A percentile compares a stretch with the other conserved stretches of the same genome.
Evolutionary conservation across 495 filamentous ascomycete genomes (phyloP).

Genomic region (Xylaria palmicola): DNA sequence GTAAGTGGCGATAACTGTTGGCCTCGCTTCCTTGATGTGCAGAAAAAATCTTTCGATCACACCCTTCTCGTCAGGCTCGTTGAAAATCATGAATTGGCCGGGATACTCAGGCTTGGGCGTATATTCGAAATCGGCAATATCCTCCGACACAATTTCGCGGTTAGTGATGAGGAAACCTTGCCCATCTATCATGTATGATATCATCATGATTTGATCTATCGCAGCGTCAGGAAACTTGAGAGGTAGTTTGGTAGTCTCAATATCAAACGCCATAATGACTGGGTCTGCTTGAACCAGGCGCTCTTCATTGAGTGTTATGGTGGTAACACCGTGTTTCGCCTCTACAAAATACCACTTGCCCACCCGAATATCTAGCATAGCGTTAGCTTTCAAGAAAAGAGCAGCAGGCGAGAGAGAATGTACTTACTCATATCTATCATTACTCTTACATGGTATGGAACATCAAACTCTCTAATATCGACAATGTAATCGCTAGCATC

Average conservation of each 20-base stretch:
- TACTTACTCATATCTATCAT: slow-evolving; percentile 85
- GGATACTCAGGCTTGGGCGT: slow-evolving; percentile 95
- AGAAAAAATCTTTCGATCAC: slow-evolving; percentile 90
- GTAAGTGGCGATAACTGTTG: slow-evolving; percentile 97
- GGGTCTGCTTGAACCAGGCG: slow-evolving; percentile 86
- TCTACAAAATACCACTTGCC: slow-evolving; percentile 98
- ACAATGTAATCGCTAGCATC: slow-evolving; percentile 97
- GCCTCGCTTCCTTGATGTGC: slow-evolving; percentile 90
- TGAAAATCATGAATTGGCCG: slow-evolving; percentile 95
- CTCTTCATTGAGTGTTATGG: slow-evolving; percentile 81
- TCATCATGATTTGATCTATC: slow-evolving; percentile 99
- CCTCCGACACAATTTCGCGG: slow-evolving; percentile 94
- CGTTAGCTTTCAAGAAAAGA: slow-evolving; percentile 23
- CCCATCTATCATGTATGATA: slow-evolving; percentile 99
- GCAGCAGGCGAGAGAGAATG: neutral
- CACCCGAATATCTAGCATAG: slow-evolving; percentile 74
- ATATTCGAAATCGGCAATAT: slow-evolving; percentile 98
- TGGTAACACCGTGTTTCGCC: slow-evolving; percentile 84
- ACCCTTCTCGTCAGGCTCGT: slow-evolving; percentile 89
- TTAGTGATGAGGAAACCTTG: slow-evolving; percentile 99
- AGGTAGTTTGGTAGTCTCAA: slow-evolving; percentile 94
- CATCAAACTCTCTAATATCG: slow-evolving; percentile 98
- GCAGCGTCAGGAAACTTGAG: slow-evolving; percentile 97
- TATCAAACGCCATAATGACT: slow-evolving; percentile 96
- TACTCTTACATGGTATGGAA: slow-evolving; percentile 98